Conservation (phyloP, 2,329 filamentous ascomycete genomes). For the Colletotrichum abscissum region DNA sequence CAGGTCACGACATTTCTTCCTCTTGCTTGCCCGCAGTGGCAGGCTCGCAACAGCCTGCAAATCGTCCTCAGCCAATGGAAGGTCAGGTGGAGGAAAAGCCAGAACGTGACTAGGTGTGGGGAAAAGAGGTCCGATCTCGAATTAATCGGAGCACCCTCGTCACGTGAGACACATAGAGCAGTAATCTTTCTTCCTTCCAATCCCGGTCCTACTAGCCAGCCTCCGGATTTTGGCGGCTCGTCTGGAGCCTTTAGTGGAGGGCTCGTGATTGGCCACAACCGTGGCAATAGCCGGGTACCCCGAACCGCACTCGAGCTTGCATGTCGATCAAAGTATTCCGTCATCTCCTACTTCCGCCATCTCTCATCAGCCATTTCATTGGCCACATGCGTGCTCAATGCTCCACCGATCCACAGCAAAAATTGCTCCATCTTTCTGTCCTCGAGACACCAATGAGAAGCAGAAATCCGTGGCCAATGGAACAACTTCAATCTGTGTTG, state of each 20-base stretch:
- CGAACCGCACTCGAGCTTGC: background rate
- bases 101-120: background rate
- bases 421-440: background rate
- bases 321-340: background rate
- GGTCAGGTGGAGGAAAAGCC: background rate
- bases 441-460: background rate
- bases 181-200: background rate
- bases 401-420: background rate
- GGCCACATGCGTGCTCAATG: background rate
- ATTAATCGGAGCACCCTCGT: background rate
- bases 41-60: background rate
- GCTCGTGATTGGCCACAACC: background rate
- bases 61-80: background rate
- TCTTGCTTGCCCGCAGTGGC: background rate
- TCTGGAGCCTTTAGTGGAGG: background rate
- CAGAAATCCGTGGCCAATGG: background rate
- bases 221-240: background rate
- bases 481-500: background rate
- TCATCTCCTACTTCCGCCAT: background rate
- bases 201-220: background rate
- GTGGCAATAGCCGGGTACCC: background rate
- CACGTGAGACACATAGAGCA: background rate
- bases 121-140: background rate
- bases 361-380: background rate
- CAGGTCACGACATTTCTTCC: background rate